Conservation (phyloP, 1,284 basidiomycete genomes). For the Ganoderma lucidum region DNA sequence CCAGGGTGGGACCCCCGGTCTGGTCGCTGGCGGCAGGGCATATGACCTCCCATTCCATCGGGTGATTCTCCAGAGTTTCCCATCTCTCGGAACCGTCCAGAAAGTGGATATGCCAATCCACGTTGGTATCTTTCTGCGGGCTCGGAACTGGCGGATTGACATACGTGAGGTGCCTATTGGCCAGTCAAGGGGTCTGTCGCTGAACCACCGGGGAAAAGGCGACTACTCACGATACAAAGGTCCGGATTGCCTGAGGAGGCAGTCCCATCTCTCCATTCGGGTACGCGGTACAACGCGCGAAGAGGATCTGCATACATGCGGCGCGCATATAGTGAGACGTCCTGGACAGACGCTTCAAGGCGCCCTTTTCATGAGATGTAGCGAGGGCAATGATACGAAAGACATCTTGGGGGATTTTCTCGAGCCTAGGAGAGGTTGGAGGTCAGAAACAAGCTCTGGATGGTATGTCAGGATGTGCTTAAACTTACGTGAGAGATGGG, state of each 20-base stretch:
- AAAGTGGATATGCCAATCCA: not conserved
- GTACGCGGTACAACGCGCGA: conserved; percentile 14
- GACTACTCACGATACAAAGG: conserved; percentile 13
- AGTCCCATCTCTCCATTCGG: conserved; percentile 11
- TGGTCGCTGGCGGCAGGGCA: not conserved
- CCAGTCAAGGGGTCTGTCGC: not conserved
- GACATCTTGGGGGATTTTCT: conserved; percentile 14
- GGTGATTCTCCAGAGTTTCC: not conserved
- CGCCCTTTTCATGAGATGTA: not conserved
- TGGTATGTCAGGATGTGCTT: conserved; percentile 7
- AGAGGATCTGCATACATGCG: conserved; percentile 12
- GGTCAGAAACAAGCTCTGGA: not conserved
- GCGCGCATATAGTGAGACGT: conserved; percentile 13
- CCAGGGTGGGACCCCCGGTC: not conserved
- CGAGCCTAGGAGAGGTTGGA: conserved; percentile 4
- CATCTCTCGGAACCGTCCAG: not conserved
- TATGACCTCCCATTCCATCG: not conserved
- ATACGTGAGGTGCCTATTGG: conserved; percentile 17
- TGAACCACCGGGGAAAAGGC: not conserved
- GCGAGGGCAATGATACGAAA: conserved; percentile 15
- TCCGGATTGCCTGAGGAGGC: conserved; percentile 8
- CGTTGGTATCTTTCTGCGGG: not conserved
- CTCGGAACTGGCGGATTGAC: not conserved
- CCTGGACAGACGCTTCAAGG: conserved; percentile 5
- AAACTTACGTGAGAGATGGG: conserved; percentile 14